Evolutionary conservation across 2,329 filamentous ascomycete genomes (phyloP).

Genomic region (Penicillium sp.): DNA sequence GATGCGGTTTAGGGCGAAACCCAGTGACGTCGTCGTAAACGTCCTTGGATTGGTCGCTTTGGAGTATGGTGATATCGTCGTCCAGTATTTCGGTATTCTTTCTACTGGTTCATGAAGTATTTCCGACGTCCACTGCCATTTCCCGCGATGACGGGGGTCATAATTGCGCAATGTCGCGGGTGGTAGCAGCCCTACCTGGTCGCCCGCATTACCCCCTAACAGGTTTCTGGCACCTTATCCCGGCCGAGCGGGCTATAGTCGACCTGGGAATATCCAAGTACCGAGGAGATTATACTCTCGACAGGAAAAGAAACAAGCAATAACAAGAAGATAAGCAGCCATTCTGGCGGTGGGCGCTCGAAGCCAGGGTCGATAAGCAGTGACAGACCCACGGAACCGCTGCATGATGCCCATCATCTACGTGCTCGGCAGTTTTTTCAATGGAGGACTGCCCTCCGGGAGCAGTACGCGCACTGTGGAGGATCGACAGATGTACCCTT

Average conservation of each 20-base stretch:
- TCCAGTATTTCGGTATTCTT: neutral
- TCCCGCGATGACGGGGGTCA: neutral
- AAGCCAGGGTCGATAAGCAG: neutral
- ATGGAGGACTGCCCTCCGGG: slow-evolving; percentile 10
- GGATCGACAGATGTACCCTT: neutral
- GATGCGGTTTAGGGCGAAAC: slow-evolving; percentile 20
- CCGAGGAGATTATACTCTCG: neutral
- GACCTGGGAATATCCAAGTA: neutral
- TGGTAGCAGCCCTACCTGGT: neutral
- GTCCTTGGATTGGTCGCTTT: neutral
- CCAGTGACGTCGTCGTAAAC: slow-evolving; percentile 33
- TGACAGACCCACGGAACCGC: neutral
- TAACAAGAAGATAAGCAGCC: neutral
- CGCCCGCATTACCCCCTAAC: neutral
- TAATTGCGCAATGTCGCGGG: neutral
- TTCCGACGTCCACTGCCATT: neutral
- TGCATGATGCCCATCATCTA: neutral
- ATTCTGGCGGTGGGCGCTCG: neutral
- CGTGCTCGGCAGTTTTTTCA: neutral
- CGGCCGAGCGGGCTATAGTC: neutral
- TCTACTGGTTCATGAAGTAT: neutral
- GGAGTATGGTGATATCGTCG: neutral
- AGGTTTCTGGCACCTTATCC: neutral
- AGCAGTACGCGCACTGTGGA: neutral
- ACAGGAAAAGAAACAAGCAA: neutral